Conservation (phyloP, 2,329 filamentous ascomycete species). For the Trichoderma simmonsii region DNA sequence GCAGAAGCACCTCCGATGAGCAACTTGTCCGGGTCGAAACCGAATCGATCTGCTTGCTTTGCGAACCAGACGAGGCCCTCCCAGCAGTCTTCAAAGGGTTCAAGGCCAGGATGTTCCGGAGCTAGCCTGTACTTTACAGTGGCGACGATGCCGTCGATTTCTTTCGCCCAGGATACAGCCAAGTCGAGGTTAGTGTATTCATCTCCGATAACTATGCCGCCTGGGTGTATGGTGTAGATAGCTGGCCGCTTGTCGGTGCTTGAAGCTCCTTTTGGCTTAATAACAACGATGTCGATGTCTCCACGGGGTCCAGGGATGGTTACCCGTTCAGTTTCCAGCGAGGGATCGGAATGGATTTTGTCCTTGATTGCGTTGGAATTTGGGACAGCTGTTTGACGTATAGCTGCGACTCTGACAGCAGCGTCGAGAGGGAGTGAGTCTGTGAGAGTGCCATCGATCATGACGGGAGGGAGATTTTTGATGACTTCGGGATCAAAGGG, state of each 20-base stretch:
- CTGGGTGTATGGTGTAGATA: neutral
- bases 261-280: neutral
- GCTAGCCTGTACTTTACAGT: neutral
- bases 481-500: neutral
- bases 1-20: neutral
- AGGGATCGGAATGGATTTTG: neutral
- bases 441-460: neutral
- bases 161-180: neutral
- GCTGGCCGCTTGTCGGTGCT: neutral
- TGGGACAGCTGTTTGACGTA: neutral
- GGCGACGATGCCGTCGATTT: neutral
- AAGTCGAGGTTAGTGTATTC: neutral
- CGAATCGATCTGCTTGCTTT: neutral
- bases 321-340: neutral
- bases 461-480: neutral
- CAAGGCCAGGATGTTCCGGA: neutral
- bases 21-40: neutral
- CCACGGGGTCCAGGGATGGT: neutral
- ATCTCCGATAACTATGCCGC: neutral
- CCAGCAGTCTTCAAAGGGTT: neutral
- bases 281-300: neutral
- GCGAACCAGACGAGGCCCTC: neutral
- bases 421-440: neutral
- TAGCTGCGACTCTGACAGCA: neutral
- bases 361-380: neutral